A percentile compares a stretch with the other conserved stretches of the same genome.
Conservation (phyloP, 2,329 filamentous ascomycete species). For the Rhynchosporium agropyri region DNA sequence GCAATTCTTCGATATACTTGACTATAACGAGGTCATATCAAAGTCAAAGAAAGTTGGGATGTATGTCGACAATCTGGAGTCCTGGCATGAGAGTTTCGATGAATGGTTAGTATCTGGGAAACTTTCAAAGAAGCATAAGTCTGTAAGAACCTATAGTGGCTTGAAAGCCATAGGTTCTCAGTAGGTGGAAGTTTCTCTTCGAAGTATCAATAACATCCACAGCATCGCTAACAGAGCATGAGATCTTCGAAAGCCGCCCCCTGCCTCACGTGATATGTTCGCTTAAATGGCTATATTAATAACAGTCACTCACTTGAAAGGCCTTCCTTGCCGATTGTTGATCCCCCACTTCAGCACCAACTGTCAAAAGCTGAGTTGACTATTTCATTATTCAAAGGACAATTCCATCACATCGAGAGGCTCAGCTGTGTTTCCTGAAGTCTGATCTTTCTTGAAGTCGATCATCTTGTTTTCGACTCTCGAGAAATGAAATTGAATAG, state of each 20-base stretch:
- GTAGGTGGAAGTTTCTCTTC: slow-evolving; percentile 6
- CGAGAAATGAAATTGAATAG: no score
- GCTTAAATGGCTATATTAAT: slow-evolving; percentile 16
- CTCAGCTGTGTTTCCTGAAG: no score
- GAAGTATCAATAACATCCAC: neutral
- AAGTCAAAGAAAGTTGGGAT: slow-evolving; percentile 12
- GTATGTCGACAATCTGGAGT: neutral
- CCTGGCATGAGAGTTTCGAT: slow-evolving; percentile 5
- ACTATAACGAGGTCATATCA: slow-evolving; percentile 15
- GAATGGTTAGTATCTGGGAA: neutral
- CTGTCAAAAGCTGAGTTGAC: no score
- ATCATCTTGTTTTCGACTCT: no score
- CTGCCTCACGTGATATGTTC: neutral
- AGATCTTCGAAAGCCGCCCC: slow-evolving; percentile 20
- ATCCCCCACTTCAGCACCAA: no score
- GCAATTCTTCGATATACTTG: slow-evolving; percentile 2
- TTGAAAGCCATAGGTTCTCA: slow-evolving; percentile 17
- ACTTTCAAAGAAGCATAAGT: slow-evolving; percentile 13
- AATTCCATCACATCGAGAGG: no score
- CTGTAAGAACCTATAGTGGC: slow-evolving; percentile 16
- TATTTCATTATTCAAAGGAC: no score
- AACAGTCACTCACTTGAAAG: slow-evolving; percentile 12
- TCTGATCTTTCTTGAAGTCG: no score
- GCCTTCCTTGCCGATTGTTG: no score
- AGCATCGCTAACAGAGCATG: neutral